Conservation (phyloP, 345 rosid species). For the Lepidium didymum region DNA sequence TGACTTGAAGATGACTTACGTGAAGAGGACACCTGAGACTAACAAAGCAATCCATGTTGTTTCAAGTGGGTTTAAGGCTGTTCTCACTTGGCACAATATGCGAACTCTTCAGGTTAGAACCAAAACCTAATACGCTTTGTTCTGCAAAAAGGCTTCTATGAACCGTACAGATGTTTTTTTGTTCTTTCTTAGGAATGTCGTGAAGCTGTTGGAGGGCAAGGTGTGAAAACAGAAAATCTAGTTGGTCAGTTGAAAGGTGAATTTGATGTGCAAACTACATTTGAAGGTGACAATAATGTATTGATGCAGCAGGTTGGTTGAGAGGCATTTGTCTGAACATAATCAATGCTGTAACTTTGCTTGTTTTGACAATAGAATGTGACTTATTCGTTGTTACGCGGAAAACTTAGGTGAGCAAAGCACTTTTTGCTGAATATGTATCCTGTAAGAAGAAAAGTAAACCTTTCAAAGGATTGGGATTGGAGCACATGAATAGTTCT, state of each 20-base stretch:
- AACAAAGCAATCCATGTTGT: conserved; percentile 72
- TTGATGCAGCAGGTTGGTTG: conserved; percentile 83
- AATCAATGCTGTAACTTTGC: background rate
- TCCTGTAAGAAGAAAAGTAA: conserved; percentile 57
- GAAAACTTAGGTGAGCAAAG: conserved; percentile 72
- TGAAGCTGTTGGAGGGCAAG: conserved; percentile 98
- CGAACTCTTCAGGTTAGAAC: conserved; percentile 76
- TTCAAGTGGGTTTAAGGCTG: conserved; percentile 83
- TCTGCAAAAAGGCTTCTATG: background rate
- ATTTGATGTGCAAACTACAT: conserved; percentile 83
- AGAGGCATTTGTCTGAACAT: background rate
- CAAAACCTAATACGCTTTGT: background rate
- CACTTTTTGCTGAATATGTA: conserved; percentile 70
- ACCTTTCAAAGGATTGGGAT: conserved; percentile 62
- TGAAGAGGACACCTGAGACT: conserved; percentile 74
- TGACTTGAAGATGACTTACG: conserved; percentile 66
- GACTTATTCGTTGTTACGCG: background rate
- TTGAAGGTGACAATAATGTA: conserved; percentile 93
- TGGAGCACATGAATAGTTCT: conserved; percentile 80
- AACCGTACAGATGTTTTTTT: background rate
- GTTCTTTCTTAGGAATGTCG: conserved; percentile 70
- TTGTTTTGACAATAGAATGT: background rate
- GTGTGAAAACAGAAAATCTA: conserved; percentile 80
- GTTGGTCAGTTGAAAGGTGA: conserved; percentile 85
- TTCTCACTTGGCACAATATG: conserved; percentile 86